Conservation (phyloP, 2,329 filamentous ascomycete species). For the Aurifilum marmelostoma region DNA sequence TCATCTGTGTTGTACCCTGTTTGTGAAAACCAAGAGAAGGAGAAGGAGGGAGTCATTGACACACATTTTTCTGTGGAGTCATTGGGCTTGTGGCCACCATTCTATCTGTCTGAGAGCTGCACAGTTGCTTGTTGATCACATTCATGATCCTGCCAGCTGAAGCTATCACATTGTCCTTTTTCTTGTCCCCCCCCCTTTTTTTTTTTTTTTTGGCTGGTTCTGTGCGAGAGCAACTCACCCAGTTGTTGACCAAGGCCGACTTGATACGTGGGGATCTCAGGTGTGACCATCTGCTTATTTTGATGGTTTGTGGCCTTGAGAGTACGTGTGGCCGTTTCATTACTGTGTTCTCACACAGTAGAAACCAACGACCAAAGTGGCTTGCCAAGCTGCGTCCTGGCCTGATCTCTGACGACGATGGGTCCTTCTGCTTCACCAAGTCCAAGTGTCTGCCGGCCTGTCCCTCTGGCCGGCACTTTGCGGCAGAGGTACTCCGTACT, state of each 20-base stretch:
- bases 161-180: neutral
- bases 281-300: neutral
- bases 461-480: neutral
- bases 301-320: neutral
- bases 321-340: neutral
- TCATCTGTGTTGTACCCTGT: neutral
- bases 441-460: neutral
- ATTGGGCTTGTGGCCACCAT: neutral
- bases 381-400: constrained; percentile 1
- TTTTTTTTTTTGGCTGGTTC: neutral
- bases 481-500: constrained; percentile 4
- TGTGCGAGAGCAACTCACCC: neutral
- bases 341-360: neutral
- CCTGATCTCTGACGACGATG: neutral
- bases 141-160: neutral
- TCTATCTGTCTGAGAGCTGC: neutral
- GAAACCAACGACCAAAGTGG: neutral
- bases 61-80: neutral
- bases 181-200: no score
- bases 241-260: neutral
- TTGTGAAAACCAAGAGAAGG: neutral
- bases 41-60: neutral
- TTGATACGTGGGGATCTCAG: neutral
- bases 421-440: neutral
- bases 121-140: neutral